Evolutionary conservation across 306 rosid species (phyloP).

Genomic region (Fragaria iinumae): DNA sequence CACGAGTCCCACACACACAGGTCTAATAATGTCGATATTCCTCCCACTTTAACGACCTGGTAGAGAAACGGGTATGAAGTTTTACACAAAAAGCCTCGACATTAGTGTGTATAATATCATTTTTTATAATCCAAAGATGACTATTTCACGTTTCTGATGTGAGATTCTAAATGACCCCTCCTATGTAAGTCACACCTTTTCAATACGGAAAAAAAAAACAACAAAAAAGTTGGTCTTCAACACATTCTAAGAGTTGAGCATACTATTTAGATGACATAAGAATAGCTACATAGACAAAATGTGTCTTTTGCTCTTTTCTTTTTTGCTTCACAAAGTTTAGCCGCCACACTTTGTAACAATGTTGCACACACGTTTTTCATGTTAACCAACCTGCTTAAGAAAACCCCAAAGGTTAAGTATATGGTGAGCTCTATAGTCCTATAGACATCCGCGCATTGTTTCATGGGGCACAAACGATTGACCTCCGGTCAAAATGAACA

Average conservation of each 20-base stretch:
- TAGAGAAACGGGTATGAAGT: too few species aligned
- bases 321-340: not conserved
- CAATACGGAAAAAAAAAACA: too few species aligned
- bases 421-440: not conserved
- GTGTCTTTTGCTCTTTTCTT: not conserved
- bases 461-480: not conserved
- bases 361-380: not conserved
- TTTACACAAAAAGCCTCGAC: too few species aligned
- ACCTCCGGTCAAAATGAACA: not conserved
- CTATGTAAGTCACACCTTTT: too few species aligned
- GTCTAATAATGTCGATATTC: too few species aligned
- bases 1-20: too few species aligned
- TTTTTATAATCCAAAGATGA: too few species aligned
- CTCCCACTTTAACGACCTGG: too few species aligned
- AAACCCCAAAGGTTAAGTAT: not conserved
- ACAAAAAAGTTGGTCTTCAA: not conserved
- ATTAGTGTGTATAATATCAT: too few species aligned
- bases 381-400: too few species aligned
- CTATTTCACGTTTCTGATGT: too few species aligned
- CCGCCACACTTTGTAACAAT: slow-evolving; percentile 18
- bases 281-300: not conserved
- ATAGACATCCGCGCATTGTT: not conserved
- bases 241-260: not conserved
- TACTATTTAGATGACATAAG: not conserved
- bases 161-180: too few species aligned